phyloP scores from a whole-genome alignment of 768 basidiomycete species.

The Hypholoma fasciculare region DNA sequence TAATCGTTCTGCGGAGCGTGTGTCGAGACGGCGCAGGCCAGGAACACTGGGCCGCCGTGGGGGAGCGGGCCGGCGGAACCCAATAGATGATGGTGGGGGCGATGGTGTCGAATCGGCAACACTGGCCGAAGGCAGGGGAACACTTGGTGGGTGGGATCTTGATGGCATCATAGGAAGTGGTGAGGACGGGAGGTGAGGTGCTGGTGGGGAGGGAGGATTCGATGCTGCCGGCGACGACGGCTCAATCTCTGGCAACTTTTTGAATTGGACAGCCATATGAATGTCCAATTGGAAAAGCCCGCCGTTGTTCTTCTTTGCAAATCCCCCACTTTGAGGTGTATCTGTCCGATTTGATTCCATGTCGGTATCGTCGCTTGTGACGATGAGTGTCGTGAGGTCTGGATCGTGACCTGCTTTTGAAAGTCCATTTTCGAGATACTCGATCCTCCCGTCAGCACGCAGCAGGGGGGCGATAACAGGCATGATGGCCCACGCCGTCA shows the following conservation, averaged over 20 bases:
- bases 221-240: constrained; percentile 35
- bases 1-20: constrained; percentile 54
- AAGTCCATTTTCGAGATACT: constrained; percentile 76
- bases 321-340: constrained; percentile 4
- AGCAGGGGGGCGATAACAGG: constrained; percentile 62
- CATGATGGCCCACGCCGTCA: constrained; percentile 73
- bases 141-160: constrained; percentile 18
- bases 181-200: constrained; percentile 39
- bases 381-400: constrained; percentile 51
- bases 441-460: constrained; percentile 46
- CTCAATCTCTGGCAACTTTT: constrained; percentile 60
- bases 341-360: constrained; percentile 9
- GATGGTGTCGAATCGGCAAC: constrained; percentile 54
- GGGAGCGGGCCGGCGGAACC: constrained; percentile 51
- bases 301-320: constrained; percentile 24
- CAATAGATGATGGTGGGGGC: constrained; percentile 64
- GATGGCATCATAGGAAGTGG: constrained; percentile 62
- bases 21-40: constrained; percentile 61
- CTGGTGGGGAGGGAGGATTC: constrained; percentile 33
- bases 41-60: constrained; percentile 65
- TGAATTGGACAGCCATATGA: constrained; percentile 47
- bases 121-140: constrained; percentile 10
- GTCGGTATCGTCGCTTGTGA: constrained; percentile 39
- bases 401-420: constrained; percentile 59
- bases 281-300: constrained; percentile 76